Evolutionary conservation across 768 basidiomycete genomes (phyloP).

Genomic region (Tulasnella sp.): DNA sequence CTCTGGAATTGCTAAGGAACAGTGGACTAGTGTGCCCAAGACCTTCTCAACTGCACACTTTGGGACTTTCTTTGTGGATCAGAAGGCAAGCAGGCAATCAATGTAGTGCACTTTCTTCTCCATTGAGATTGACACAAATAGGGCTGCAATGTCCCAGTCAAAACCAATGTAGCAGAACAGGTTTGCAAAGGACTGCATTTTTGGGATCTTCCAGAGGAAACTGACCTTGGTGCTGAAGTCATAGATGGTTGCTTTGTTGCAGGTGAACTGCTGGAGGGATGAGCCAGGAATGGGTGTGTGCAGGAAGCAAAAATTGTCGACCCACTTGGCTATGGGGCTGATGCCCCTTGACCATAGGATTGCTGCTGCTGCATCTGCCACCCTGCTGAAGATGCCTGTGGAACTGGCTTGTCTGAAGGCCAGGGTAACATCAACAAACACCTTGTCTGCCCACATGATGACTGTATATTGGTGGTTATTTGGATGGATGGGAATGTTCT

Average conservation of each 20-base stretch:
- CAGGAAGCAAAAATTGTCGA: constrained; percentile 31
- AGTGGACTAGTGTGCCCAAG: constrained; percentile 29
- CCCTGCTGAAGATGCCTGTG: constrained; percentile 27
- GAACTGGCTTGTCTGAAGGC: constrained; percentile 27
- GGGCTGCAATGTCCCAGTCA: constrained; percentile 27
- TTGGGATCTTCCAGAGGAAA: constrained; percentile 31
- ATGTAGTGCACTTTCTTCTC: constrained; percentile 29
- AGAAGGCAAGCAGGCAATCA: constrained; percentile 21
- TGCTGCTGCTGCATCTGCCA: constrained; percentile 28
- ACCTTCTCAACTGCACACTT: constrained; percentile 24
- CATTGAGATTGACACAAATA: constrained; percentile 27
- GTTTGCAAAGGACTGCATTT: constrained; percentile 25
- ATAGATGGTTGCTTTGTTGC: constrained; percentile 25
- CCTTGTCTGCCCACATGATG: constrained; percentile 21
- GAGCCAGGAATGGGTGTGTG: constrained; percentile 19
- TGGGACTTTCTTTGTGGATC: constrained; percentile 7
- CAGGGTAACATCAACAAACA: constrained; percentile 29
- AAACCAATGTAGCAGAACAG: constrained; percentile 33
- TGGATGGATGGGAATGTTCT: constrained; percentile 28
- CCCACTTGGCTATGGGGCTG: constrained; percentile 29
- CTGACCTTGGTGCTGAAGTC: constrained; percentile 24
- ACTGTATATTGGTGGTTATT: constrained; percentile 23
- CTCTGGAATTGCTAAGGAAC: constrained; percentile 24
- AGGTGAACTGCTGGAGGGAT: constrained; percentile 19
- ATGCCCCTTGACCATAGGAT: constrained; percentile 24